Evolutionary conservation across 257 asterid species (phyloP).

Genomic region (Rehmannia glutinosa): DNA sequence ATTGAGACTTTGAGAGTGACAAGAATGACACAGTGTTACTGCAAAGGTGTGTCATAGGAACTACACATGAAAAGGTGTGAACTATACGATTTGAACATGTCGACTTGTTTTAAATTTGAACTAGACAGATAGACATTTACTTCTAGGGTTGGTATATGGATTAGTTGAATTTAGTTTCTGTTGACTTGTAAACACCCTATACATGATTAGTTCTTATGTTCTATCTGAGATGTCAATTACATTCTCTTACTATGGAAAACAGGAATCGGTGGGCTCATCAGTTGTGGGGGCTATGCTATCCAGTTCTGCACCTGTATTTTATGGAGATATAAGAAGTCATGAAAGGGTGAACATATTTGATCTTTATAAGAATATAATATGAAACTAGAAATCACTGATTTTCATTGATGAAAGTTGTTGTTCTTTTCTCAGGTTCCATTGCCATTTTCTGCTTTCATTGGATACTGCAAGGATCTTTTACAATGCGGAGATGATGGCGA

Average conservation of each 20-base stretch:
- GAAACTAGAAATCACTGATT: conserved; percentile 5
- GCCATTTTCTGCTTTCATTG: conserved; percentile 72
- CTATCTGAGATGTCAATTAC: conserved; percentile 10
- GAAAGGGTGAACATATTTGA: conserved; percentile 60
- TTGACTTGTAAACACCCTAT: not conserved
- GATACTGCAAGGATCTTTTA: conserved; percentile 66
- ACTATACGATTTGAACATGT: no score
- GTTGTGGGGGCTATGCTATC: conserved; percentile 90
- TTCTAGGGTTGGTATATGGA: no score
- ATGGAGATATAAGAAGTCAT: conserved; percentile 94
- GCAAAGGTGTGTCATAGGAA: no score
- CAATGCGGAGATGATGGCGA: conserved; percentile 20
- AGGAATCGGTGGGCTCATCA: conserved; percentile 67
- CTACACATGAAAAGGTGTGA: no score
- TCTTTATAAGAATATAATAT: not conserved
- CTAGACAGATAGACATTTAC: no score
- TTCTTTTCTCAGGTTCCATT: conserved; percentile 53
- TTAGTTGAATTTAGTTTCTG: not conserved
- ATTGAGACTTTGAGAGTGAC: no score
- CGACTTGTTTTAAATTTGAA: no score
- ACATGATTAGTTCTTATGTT: conserved; percentile 9
- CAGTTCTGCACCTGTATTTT: conserved; percentile 72
- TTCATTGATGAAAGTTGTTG: conserved; percentile 5
- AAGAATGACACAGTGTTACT: no score
- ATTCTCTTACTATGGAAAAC: conserved; percentile 14